These are phyloP conservation scores for Populus hybrid DNA, from an alignment of 441 rosid genomes.

Conservation along the genomic window DNA sequence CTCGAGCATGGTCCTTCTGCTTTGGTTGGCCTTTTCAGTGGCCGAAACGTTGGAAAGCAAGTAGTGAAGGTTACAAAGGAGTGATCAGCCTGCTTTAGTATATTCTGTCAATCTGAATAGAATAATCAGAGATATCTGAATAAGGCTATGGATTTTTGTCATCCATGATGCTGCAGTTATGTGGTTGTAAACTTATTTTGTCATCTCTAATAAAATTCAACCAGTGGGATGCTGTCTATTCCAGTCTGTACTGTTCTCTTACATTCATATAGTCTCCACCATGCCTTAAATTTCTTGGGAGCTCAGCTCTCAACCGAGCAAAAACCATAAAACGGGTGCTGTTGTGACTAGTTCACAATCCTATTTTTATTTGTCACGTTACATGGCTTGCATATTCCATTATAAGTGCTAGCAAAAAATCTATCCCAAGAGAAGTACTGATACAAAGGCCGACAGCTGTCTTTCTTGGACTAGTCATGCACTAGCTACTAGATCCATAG, in stretches of 20 bases:
- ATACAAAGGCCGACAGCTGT: neutral
- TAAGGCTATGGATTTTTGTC: neutral
- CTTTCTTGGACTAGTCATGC: neutral
- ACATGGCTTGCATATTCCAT: too few species aligned
- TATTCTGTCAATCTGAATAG: neutral
- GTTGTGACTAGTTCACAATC: too few species aligned
- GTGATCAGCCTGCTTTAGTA: neutral
- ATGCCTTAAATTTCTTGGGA: too few species aligned
- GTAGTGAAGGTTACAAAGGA: slow-evolving; percentile 24
- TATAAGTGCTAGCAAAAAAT: too few species aligned
- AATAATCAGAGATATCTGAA: neutral
- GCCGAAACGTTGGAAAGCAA: slow-evolving; percentile 38
- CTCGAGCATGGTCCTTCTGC: slow-evolving; percentile 34
- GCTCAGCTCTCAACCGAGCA: too few species aligned
- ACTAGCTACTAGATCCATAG: neutral
- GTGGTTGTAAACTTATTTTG: too few species aligned
- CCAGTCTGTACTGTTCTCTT: neutral
- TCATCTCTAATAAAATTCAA: too few species aligned
- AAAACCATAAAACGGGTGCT: too few species aligned
- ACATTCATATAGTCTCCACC: neutral
- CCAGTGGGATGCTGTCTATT: neutral
- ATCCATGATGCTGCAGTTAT: neutral
- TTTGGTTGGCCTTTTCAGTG: slow-evolving; percentile 31
- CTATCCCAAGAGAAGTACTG: neutral
- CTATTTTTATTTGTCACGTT: too few species aligned